Conservation (phyloP, 2,329 filamentous ascomycete genomes). For the Colletotrichum spinosum region DNA sequence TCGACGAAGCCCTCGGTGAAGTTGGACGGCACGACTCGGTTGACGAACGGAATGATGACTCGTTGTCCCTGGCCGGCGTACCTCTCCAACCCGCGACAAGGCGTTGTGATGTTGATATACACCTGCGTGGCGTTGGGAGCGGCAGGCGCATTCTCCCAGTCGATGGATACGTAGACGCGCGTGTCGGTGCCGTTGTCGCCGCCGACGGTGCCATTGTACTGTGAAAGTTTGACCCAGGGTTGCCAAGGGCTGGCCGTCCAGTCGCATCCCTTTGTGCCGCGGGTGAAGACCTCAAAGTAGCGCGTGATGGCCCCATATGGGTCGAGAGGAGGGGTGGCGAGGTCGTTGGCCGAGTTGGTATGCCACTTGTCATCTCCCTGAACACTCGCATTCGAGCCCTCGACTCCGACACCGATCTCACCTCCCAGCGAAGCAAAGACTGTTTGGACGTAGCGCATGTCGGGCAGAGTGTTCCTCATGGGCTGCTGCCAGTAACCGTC, state of each 20-base stretch:
- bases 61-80: conserved; percentile 55
- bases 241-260: conserved; percentile 62
- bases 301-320: conserved; percentile 66
- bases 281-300: conserved; percentile 73
- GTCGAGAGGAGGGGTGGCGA: conserved; percentile 68
- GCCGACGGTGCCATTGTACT: conserved; percentile 61
- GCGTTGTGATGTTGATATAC: conserved; percentile 64
- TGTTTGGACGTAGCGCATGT: conserved; percentile 69
- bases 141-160: conserved; percentile 70
- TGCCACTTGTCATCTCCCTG: conserved; percentile 67
- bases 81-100: conserved; percentile 56
- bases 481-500: conserved; percentile 75
- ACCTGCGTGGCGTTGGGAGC: conserved; percentile 56
- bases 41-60: conserved; percentile 66
- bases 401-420: conserved; percentile 71
- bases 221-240: conserved; percentile 64
- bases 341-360: conserved; percentile 61
- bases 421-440: conserved; percentile 69
- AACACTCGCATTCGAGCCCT: conserved; percentile 74
- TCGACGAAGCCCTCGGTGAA: conserved; percentile 73
- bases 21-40: conserved; percentile 58
- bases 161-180: conserved; percentile 65
- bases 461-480: conserved; percentile 75
- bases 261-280: conserved; percentile 64
- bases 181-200: conserved; percentile 61